A percentile compares a stretch with the other conserved stretches of the same genome.
phyloP scores from a whole-genome alignment of 495 filamentous ascomycete species.

The Penicillium daleae region DNA sequence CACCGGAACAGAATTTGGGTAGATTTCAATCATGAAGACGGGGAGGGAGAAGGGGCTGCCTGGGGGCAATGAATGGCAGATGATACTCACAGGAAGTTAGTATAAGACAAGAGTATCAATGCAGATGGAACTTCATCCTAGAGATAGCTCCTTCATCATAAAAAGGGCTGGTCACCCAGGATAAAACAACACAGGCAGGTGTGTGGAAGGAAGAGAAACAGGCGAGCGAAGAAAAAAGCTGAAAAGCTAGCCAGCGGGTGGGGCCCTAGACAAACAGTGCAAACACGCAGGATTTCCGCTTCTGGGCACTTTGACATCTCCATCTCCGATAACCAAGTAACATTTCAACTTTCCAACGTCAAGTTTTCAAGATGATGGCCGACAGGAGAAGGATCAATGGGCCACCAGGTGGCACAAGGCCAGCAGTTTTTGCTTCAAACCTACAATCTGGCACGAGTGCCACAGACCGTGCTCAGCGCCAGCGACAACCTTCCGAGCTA shows the following conservation, averaged over 20 bases:
- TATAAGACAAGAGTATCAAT: neutral
- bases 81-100: slow-evolving; percentile 8
- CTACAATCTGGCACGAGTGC: slow-evolving; percentile 42
- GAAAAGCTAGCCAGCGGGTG: slow-evolving; percentile 28
- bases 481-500: slow-evolving; percentile 64
- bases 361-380: slow-evolving; percentile 55
- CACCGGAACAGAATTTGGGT: slow-evolving; percentile 67
- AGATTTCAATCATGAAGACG: slow-evolving; percentile 64
- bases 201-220: slow-evolving; percentile 35
- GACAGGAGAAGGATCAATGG: slow-evolving; percentile 93
- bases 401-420: slow-evolving; percentile 73
- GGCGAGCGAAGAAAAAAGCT: slow-evolving; percentile 34
- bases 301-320: slow-evolving; percentile 22
- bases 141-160: slow-evolving; percentile 25
- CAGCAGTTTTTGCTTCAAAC: slow-evolving; percentile 67
- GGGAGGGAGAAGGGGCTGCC: slow-evolving; percentile 10
- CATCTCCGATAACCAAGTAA: slow-evolving; percentile 18
- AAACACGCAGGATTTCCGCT: slow-evolving; percentile 50
- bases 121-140: neutral
- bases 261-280: slow-evolving; percentile 43
- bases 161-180: slow-evolving; percentile 19
- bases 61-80: slow-evolving; percentile 19
- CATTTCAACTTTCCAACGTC: slow-evolving; percentile 16
- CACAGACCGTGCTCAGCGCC: slow-evolving; percentile 50
- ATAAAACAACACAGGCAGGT: slow-evolving; percentile 20